Percentiles rank a stretch among this genome's conserved stretches.
These are phyloP conservation scores for Excoecaria agallocha DNA, from an alignment of 345 rosid species.

Conservation along the genomic window DNA sequence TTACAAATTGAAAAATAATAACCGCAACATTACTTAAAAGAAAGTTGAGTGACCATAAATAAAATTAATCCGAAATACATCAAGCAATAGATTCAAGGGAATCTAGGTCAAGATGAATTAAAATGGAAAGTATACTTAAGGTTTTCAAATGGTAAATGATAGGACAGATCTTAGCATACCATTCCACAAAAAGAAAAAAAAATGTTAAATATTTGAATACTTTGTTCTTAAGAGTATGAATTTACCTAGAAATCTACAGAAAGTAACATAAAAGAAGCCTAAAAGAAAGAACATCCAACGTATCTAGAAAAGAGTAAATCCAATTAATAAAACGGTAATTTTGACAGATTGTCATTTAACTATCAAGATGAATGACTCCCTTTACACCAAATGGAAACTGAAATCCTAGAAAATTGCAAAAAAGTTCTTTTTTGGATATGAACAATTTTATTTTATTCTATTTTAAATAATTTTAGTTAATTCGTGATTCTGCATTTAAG, in stretches of 20 bases:
- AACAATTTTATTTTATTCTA: not conserved
- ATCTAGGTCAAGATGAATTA: no score
- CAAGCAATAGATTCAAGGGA: no score
- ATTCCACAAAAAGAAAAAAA: no score
- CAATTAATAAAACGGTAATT: not conserved
- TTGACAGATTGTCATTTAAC: not conserved
- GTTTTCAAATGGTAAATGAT: no score
- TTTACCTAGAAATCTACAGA: not conserved
- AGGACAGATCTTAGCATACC: no score
- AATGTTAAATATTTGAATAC: no score
- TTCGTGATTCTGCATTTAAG: constrained; percentile 3
- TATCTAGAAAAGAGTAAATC: not conserved
- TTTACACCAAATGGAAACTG: not conserved
- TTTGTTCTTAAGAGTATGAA: no score
- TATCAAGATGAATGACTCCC: not conserved
- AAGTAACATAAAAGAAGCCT: not conserved
- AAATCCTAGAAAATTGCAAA: not conserved
- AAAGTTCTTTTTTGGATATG: not conserved
- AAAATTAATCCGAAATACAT: no score
- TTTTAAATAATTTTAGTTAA: not conserved
- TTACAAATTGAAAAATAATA: no score
- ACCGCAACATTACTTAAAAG: no score
- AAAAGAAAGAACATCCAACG: not conserved
- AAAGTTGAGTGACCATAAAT: no score
- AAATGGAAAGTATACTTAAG: no score